phyloP scores from a whole-genome alignment of 257 asterid genomes.

The Gentiana dahurica region DNA sequence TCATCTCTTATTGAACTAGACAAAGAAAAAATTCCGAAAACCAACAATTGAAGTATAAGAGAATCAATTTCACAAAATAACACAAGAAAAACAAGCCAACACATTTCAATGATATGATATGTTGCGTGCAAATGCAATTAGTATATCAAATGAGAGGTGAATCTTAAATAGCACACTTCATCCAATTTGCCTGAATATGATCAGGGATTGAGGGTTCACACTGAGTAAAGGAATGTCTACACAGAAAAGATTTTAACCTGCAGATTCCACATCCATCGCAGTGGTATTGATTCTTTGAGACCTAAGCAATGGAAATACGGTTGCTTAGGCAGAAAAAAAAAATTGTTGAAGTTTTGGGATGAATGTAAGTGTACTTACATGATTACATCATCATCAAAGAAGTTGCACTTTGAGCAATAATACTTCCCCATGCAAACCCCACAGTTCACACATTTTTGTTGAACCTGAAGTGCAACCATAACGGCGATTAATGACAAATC shows the following conservation, averaged over 20 bases:
- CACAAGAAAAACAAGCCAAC: no score
- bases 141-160: not conserved
- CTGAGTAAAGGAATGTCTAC: no score
- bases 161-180: not conserved
- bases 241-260: slow-evolving; percentile 31
- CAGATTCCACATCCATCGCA: slow-evolving; percentile 74
- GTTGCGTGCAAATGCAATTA: not conserved
- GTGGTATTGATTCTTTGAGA: slow-evolving; percentile 60
- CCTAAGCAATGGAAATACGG: slow-evolving; percentile 18
- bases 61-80: not conserved
- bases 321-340: not conserved
- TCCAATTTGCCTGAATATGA: no score
- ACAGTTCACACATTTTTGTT: slow-evolving; percentile 38
- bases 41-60: not conserved
- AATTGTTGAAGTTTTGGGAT: not conserved
- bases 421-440: slow-evolving; percentile 58
- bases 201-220: no score
- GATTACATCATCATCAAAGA: slow-evolving; percentile 67
- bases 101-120: not conserved
- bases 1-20: not conserved
- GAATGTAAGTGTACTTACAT: slow-evolving; percentile 30
- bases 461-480: slow-evolving; percentile 28
- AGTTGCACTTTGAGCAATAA: slow-evolving; percentile 52
- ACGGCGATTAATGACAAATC: not conserved
- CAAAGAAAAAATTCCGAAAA: not conserved